Evolutionary conservation across 495 filamentous ascomycete species (phyloP).

Genomic region (Podospora pseudoanserina): DNA sequence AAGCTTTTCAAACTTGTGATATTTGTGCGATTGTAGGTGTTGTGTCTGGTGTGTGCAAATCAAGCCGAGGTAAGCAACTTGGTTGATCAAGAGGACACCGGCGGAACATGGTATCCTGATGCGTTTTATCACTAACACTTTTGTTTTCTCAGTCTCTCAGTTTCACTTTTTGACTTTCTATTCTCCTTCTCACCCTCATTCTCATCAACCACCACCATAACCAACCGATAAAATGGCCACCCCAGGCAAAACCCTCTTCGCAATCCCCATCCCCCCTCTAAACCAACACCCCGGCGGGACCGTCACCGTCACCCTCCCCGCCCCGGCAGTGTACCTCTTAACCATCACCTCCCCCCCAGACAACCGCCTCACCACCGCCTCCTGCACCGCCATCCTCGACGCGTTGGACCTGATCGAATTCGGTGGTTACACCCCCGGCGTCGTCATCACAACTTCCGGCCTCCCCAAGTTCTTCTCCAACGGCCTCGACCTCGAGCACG

Average conservation of each 20-base stretch:
- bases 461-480: constrained; percentile 81
- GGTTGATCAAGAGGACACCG: neutral
- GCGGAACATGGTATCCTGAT: neutral
- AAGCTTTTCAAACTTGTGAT: neutral
- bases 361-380: constrained; percentile 66
- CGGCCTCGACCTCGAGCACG: constrained; percentile 65
- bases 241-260: constrained; percentile 34
- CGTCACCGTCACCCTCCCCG: constrained; percentile 56
- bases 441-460: constrained; percentile 68
- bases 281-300: constrained; percentile 43
- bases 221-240: constrained; percentile 6
- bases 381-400: constrained; percentile 61
- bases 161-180: neutral
- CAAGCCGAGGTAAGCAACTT: neutral
- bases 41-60: neutral
- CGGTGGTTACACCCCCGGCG: constrained; percentile 59
- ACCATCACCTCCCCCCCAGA: constrained; percentile 68
- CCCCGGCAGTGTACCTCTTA: constrained; percentile 62
- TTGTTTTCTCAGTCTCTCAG: neutral
- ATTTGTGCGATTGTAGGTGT: neutral
- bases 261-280: constrained; percentile 37
- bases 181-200: neutral
- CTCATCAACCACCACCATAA: neutral
- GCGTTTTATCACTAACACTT: neutral
- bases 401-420: constrained; percentile 72